Base-by-base conservation (phyloP, 1,139 yeast species). In the Candida sp. region DNA sequence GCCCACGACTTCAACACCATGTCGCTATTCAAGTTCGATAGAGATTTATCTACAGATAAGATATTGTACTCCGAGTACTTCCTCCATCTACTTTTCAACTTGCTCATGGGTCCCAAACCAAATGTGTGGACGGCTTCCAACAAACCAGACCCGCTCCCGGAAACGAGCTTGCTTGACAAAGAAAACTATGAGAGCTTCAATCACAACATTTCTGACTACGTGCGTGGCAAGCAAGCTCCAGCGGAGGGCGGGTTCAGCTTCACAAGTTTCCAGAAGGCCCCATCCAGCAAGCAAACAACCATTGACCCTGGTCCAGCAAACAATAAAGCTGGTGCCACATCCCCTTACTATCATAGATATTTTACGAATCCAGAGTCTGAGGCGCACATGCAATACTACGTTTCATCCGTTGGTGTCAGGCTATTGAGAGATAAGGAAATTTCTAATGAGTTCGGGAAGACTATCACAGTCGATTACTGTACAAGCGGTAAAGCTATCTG, bases 331-430 rank as follows among this genome's bases (percentile, higher is more conserved):
- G 30, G 8, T 12, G 37, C 32, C 3, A 62, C 61, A 2, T 26
- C 33, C 12, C 96, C 97, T 0, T 86, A 87, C 56, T 82, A 84
- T 48, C 97, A 90, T 62, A 78, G 84, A 45, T 90, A 82, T 62
- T 91, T 90, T 67, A 86, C 94, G 8, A 92, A 93, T 59, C 98
- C 98, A 0, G 96, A 89, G 63, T 89, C 96, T 0, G 96, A 89
- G 56, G 77, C 96, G 0, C 88, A 86, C 61, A 67, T 83, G 9
- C 98, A 93, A 63, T 92, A 92, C 63, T 92, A 86, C 61, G 84
- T 81, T 1, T 83, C 94, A 0, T 60, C 73, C n/a, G 69, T 69
- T 3, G 97, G 97, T 0, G 78, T 90, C 2, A 70, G 97, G 27
- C 62, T 90, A 3, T 81, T 81, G 57, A 64, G 73, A 42, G 65